Conservation (phyloP, 106 monocot genomes). For the Allium sativum region DNA sequence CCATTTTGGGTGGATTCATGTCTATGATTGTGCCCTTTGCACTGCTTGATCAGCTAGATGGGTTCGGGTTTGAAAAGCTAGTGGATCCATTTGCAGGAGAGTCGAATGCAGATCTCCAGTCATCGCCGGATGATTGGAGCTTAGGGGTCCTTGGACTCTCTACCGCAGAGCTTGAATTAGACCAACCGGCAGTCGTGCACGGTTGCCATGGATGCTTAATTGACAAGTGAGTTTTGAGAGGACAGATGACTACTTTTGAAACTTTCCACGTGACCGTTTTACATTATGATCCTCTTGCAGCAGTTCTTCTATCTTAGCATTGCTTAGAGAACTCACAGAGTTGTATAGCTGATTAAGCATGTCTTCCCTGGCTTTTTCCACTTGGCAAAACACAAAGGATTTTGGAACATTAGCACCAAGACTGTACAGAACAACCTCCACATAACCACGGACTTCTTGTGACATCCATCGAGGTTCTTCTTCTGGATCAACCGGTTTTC, state of each 20-base stretch:
- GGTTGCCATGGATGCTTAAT: constrained; percentile 83
- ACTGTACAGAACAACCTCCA: constrained; percentile 88
- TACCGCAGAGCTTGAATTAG: constrained; percentile 27
- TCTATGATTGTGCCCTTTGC: constrained; percentile 38
- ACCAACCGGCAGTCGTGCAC: constrained; percentile 51
- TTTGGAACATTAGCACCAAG: constrained; percentile 95
- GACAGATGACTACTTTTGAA: constrained; percentile 78
- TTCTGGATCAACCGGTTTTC: constrained; percentile 93
- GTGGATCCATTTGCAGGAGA: constrained; percentile 65
- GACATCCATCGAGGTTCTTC: constrained; percentile 99
- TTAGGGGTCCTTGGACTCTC: no score
- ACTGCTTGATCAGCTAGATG: constrained; percentile 11
- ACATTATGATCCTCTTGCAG: constrained; percentile 91
- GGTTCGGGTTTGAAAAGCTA: constrained; percentile 36
- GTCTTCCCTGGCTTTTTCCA: constrained; percentile 94
- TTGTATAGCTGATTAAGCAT: constrained; percentile 96
- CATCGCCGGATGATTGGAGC: constrained; percentile 19
- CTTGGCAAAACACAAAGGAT: constrained; percentile 90
- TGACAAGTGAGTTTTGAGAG: constrained; percentile 91
- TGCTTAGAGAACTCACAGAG: constrained; percentile 76
- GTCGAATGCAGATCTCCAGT: constrained; percentile 96
- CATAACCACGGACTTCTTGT: constrained; percentile 97
- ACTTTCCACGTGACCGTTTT: constrained; percentile 57
- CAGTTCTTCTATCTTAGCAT: constrained; percentile 72
- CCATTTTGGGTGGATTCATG: constrained; percentile 50